Evolutionary conservation across 2,329 filamentous ascomycete genomes (phyloP).

Genomic region (Penicillium fuscoglaucum): DNA sequence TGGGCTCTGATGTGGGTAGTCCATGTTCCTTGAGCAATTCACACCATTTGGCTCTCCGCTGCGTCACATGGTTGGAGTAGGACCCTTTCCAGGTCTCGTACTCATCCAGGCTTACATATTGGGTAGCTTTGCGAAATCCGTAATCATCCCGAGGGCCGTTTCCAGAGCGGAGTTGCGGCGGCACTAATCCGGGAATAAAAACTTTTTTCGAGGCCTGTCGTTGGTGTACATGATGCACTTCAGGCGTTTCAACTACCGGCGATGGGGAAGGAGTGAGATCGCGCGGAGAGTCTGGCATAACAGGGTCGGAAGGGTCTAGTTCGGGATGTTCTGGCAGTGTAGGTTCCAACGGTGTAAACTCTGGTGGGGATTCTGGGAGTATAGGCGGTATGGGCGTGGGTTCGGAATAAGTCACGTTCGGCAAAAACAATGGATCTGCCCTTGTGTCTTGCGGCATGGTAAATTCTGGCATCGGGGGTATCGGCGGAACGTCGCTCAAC

Average conservation of each 20-base stretch:
- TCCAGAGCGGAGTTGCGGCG: constrained; percentile 37
- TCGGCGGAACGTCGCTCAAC: constrained; percentile 24
- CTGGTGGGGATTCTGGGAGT: constrained; percentile 16
- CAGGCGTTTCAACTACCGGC: constrained; percentile 4
- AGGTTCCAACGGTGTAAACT: constrained; percentile 10
- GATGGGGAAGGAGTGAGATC: constrained; percentile 10
- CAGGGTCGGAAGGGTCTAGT: constrained; percentile 6
- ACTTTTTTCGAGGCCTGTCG: constrained; percentile 31
- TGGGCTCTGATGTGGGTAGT: constrained; percentile 69
- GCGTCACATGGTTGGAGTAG: constrained; percentile 73
- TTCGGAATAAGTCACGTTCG: constrained; percentile 5
- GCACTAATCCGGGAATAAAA: constrained; percentile 39
- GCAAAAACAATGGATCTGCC: constrained; percentile 4
- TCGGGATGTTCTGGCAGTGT: background rate
- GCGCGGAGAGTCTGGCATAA: constrained; percentile 10
- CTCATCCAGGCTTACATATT: constrained; percentile 72
- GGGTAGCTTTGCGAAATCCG: constrained; percentile 85
- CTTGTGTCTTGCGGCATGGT: background rate
- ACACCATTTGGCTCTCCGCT: constrained; percentile 79
- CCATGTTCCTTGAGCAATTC: constrained; percentile 73
- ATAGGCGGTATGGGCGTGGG: constrained; percentile 10
- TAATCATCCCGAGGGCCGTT: constrained; percentile 69
- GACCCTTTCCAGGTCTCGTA: constrained; percentile 78
- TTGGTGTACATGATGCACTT: constrained; percentile 13
- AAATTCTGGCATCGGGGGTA: constrained; percentile 19